A percentile compares a stretch with the other conserved stretches of the same genome.
Evolutionary conservation across 768 basidiomycete genomes (phyloP).

Genomic region (Trametes meyenii): DNA sequence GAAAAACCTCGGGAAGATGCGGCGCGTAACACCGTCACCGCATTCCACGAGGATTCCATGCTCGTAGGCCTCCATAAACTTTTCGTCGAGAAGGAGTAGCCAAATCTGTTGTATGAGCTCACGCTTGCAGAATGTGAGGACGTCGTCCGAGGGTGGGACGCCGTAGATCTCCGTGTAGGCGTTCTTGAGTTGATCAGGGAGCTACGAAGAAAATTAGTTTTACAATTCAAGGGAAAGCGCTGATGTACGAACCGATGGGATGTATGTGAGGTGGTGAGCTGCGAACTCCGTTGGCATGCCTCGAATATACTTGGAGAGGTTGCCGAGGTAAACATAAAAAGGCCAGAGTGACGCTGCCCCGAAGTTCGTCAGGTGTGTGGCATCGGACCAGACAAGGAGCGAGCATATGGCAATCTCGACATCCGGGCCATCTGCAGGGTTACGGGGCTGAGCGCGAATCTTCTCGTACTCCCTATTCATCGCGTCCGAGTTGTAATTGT

Average conservation of each 20-base stretch:
- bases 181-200: conserved; percentile 40
- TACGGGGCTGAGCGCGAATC: background rate
- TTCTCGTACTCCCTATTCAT: background rate
- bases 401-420: conserved; percentile 16
- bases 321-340: conserved; percentile 43
- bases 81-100: conserved; percentile 26
- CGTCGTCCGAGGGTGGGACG: conserved; percentile 30
- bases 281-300: conserved; percentile 35
- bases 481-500: too few relatives aligned
- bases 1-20: conserved; percentile 32
- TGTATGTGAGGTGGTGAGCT: conserved; percentile 46
- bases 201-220: conserved; percentile 22
- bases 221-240: too few relatives aligned
- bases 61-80: conserved; percentile 31
- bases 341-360: conserved; percentile 41
- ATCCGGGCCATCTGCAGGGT: background rate
- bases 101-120: conserved; percentile 37
- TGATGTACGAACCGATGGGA: conserved; percentile 40
- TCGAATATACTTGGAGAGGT: conserved; percentile 44
- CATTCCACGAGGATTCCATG: conserved; percentile 33
- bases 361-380: conserved; percentile 33
- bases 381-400: conserved; percentile 32
- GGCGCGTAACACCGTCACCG: conserved; percentile 30
- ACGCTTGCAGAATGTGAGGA: conserved; percentile 36
- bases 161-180: conserved; percentile 25